Conservation (phyloP, 495 filamentous ascomycete genomes). For the Penicillium chermesinum region DNA sequence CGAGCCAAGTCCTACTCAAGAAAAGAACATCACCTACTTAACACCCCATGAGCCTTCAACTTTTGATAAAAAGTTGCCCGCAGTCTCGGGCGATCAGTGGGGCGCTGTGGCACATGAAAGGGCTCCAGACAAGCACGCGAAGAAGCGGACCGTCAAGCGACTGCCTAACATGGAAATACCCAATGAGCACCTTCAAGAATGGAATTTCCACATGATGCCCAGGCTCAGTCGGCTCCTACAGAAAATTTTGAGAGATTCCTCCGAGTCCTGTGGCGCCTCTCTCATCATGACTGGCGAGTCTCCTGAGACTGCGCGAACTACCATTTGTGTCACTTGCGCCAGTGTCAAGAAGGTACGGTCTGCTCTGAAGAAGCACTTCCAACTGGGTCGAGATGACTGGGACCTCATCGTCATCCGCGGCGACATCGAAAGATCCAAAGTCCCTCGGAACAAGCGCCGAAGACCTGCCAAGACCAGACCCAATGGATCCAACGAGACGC, state of each 20-base stretch:
- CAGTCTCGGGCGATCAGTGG: slow-evolving; percentile 22
- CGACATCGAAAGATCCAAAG: slow-evolving; percentile 64
- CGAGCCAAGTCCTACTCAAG: slow-evolving; percentile 26
- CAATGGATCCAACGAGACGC: slow-evolving; percentile 24
- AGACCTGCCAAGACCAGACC: slow-evolving; percentile 35
- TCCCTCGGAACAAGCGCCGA: slow-evolving; percentile 41
- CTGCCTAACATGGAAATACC: slow-evolving; percentile 48
- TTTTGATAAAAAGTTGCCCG: slow-evolving; percentile 20
- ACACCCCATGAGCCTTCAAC: slow-evolving; percentile 13
- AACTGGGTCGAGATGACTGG: slow-evolving; percentile 56
- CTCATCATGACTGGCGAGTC: slow-evolving; percentile 70
- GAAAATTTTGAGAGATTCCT: slow-evolving; percentile 53
- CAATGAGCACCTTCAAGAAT: slow-evolving; percentile 59
- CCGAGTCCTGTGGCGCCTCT: slow-evolving; percentile 68
- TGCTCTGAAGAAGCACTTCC: slow-evolving; percentile 66
- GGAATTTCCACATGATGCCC: slow-evolving; percentile 67
- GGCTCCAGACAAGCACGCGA: slow-evolving; percentile 26
- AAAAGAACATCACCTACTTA: slow-evolving; percentile 17
- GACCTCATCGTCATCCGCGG: slow-evolving; percentile 60
- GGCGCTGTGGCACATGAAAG: slow-evolving; percentile 22
- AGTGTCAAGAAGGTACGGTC: slow-evolving; percentile 66
- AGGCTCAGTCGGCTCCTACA: slow-evolving; percentile 64
- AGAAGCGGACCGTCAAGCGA: slow-evolving; percentile 42
- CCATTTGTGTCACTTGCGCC: slow-evolving; percentile 69
- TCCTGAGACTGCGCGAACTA: slow-evolving; percentile 59